These are phyloP conservation scores for Ramicandelaber brevisporus DNA, from an alignment of 192 early-diverging fungal species.

Conservation along the genomic window DNA sequence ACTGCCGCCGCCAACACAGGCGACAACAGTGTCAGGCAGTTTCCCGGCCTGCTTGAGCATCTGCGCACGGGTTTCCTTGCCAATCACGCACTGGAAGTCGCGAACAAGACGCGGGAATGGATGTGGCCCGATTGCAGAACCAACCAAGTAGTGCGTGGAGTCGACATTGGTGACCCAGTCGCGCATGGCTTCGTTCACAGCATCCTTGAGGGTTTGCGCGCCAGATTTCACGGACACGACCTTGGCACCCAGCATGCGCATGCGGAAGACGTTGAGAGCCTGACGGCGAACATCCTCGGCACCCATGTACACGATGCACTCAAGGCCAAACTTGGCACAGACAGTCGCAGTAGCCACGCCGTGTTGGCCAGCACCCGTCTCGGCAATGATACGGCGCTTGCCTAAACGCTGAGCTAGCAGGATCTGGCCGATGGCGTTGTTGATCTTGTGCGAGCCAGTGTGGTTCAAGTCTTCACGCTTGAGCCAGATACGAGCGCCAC, in stretches of 20 bases:
- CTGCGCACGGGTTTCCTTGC: slow-evolving; percentile 65
- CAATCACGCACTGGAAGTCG: slow-evolving; percentile 96
- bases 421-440: slow-evolving; percentile 90
- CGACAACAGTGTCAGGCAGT: slow-evolving; percentile 77
- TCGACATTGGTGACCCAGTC: slow-evolving; percentile 93
- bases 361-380: slow-evolving; percentile 96
- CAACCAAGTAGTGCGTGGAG: slow-evolving; percentile 88
- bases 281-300: slow-evolving; percentile 83
- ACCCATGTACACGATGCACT: slow-evolving; percentile 97
- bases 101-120: slow-evolving; percentile 93
- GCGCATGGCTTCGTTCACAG: slow-evolving; percentile 95
- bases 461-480: slow-evolving; percentile 98
- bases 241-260: slow-evolving; percentile 74
- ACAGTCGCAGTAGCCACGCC: slow-evolving; percentile 94
- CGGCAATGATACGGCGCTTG: slow-evolving; percentile 93
- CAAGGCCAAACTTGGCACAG: slow-evolving; percentile 91
- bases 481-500: slow-evolving; percentile 86
- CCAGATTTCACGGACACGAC: slow-evolving; percentile 65
- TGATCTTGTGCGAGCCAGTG: slow-evolving; percentile 98
- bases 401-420: slow-evolving; percentile 84
- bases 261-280: slow-evolving; percentile 89
- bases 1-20: slow-evolving; percentile 92
- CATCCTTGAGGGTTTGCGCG: slow-evolving; percentile 80
- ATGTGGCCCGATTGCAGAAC: slow-evolving; percentile 90
- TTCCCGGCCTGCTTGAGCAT: slow-evolving; percentile 55